Percentiles rank a stretch among this genome's conserved stretches.
phyloP scores from a whole-genome alignment of 2,329 filamentous ascomycete genomes.

The Aspergillus sp. region DNA sequence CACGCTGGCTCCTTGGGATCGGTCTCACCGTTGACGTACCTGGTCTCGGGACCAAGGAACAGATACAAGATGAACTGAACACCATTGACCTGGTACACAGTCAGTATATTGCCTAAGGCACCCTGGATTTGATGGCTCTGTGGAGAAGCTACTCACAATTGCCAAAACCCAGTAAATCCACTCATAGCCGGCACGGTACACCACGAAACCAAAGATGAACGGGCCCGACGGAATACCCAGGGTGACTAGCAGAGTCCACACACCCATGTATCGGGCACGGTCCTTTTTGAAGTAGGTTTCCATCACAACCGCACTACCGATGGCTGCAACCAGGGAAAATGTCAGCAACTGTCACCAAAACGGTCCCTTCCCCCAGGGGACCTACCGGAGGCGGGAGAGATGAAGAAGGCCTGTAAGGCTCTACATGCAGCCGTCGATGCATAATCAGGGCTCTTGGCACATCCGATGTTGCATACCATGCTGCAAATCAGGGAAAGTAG shows the following conservation, averaged over 20 bases:
- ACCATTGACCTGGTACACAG: conserved; percentile 48
- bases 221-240: conserved; percentile 46
- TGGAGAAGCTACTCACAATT: conserved; percentile 42
- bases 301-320: conserved; percentile 57
- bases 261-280: conserved; percentile 54
- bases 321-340: conserved; percentile 29
- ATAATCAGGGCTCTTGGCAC: conserved; percentile 51
- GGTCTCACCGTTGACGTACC: conserved; percentile 42
- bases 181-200: conserved; percentile 52
- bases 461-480: conserved; percentile 54
- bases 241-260: conserved; percentile 55
- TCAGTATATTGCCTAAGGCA: conserved; percentile 9
- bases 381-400: conserved; percentile 47
- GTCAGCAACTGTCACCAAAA: not conserved
- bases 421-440: conserved; percentile 50
- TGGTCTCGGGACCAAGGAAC: conserved; percentile 55
- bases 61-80: conserved; percentile 57
- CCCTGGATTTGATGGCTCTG: conserved; percentile 1
- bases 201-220: conserved; percentile 45
- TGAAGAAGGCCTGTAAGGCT: conserved; percentile 56
- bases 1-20: conserved; percentile 30
- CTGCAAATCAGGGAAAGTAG: conserved; percentile 51
- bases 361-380: not conserved
- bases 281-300: conserved; percentile 59
- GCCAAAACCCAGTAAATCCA: conserved; percentile 61